Base-by-base conservation (phyloP, 192 early-diverging fungal species). In the Haplosporangium gracile region DNA sequence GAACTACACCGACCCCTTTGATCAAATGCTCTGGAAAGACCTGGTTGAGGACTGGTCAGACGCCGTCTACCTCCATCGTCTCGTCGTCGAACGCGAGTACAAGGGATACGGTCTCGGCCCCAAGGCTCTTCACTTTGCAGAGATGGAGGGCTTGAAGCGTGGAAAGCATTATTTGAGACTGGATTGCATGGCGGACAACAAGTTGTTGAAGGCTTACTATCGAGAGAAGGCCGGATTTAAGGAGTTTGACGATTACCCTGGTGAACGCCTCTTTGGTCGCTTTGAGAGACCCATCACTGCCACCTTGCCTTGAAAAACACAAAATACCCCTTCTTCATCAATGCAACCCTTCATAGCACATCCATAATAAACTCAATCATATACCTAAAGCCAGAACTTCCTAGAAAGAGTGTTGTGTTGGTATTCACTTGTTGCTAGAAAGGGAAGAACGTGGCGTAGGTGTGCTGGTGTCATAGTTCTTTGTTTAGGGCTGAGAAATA, bases 151-250 rank as follows among this genome's bases (percentile, higher is more conserved):
- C 1, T 42, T 86, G 29, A 86, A 74, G 76, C 75, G 79, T 5
- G 84, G 84, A 38, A 86, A 86, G n/a, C 70, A 78, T 38, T 86
- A 74, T 34, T 32, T 86, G 43, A 38, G 84, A 38, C 29, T 86
- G 71, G 84, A 86, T 36, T 86, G 84, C 29, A 86, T 86, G 84
- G 84, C 84, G 16, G 84, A 86, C 42, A 86, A 86, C 65, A 86
- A 86, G 51, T 18, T 86, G n/a, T 53, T 86, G 16, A 86, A 86
- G 72, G 69, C 78, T 1, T 86, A 86, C 24, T 86, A 86, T 16
- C 69, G 84, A 22, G 84, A 86, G 68, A 86, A 81, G 65, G 84
- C 84, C 8, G 38, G 70, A 0, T 86, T 86, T 68, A 80, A 80
- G 34, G 84, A 86, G 76, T 81, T 86, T 71, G 84, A 86, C 0